Conservation (phyloP, 768 basidiomycete species). For the Suillus lakei region DNA sequence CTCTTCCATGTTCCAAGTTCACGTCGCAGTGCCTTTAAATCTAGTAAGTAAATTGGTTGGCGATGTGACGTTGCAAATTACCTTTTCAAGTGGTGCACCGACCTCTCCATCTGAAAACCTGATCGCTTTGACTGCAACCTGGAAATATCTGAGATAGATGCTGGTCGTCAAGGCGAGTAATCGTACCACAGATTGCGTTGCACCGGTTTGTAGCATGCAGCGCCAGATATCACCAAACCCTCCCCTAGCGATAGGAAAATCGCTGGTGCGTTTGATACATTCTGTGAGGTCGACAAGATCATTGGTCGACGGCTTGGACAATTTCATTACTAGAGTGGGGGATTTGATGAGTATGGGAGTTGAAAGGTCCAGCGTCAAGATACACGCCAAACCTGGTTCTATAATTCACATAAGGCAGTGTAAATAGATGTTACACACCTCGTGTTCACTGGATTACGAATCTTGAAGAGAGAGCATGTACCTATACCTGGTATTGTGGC, state of each 20-base stretch:
- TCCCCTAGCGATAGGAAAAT: neutral
- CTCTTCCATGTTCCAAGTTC: constrained; percentile 29
- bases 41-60: neutral
- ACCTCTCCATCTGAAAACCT: neutral
- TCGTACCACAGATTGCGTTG: neutral
- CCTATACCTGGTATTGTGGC: neutral
- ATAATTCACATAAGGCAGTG: neutral
- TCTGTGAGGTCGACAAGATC: constrained; percentile 7
- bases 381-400: neutral
- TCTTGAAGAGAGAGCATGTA: neutral
- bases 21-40: constrained; percentile 27
- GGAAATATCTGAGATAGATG: neutral
- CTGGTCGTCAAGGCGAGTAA: neutral
- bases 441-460: constrained; percentile 2
- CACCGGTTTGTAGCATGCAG: neutral
- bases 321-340: neutral
- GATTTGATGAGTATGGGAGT: neutral
- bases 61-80: neutral
- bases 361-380: constrained; percentile 3
- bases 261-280: neutral
- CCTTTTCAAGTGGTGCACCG: neutral
- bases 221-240: constrained; percentile 10
- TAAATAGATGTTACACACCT: constrained; percentile 5
- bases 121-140: constrained; percentile 11
- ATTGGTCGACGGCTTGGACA: neutral